Evolutionary conservation across 805 yeast genomes (phyloP), one percentile per base, ranked within the genome.

Genomic region (Yarrowia alimentaria): DNA sequence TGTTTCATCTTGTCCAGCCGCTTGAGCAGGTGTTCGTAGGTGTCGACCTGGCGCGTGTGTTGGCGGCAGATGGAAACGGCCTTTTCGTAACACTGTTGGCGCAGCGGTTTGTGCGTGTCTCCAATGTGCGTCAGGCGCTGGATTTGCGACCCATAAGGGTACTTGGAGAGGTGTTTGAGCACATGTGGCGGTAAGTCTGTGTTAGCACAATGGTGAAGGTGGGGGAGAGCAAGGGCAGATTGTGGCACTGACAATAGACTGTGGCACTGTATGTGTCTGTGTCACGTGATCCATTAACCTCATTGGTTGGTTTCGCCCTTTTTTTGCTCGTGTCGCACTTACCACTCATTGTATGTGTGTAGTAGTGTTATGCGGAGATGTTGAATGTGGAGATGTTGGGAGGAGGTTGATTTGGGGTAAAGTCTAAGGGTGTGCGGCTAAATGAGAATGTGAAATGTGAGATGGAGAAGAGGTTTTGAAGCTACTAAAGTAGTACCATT

Each of bases 61-160:
- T 40, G 47, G 6, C 47, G 47, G 7, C 47, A 40, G 33, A 40
- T 40, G 11, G 47, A 24, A 5, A 40, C 18, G 2, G 47, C 47
- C 7, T 40, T 26, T 20, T 26, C 47, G 9, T 26, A 18, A 19
- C 47, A 40, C 9, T 28, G 47, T 7, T 40, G 47, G 4, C 47
- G 47, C 13, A 40, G 13, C 14, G 33, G 33, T 14, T 40, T 40
- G 33, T 40, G 33, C 13, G 47, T 10, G 25, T 26, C 32, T 6
- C 33, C 47, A 19, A 40, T 28, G 17, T 40, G 33, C 13, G 21
- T n/a, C 13, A 43, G 30, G 9, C 50, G 35, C n/a, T 43, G 37
- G 14, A 43, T 43, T 13, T 43, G 50, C 1, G 50, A 37, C 2
- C 18, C 16, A n/a, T 37, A 13, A 16, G 50, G 35, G 16, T 43